Percentiles rank a stretch among this genome's conserved stretches.
Conservation (phyloP, 345 rosid genomes). For the Durio zibethinus region DNA sequence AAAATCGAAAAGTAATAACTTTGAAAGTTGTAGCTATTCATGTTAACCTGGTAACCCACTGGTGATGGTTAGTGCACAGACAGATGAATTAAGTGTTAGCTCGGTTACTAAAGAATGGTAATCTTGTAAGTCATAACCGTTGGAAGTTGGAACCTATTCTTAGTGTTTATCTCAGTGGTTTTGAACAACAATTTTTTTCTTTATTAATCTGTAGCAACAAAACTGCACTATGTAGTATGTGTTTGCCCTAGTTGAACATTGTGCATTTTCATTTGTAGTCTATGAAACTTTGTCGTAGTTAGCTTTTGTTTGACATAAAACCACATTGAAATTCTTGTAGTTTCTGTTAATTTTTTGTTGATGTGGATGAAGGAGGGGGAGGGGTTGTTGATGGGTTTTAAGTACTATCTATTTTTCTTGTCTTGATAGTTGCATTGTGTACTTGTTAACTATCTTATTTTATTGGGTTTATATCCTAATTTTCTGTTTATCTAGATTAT, state of each 20-base stretch:
- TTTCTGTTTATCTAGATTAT: slow-evolving; percentile 47
- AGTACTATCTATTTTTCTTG: neutral
- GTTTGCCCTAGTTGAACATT: neutral
- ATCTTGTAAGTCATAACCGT: neutral
- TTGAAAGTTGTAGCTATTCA: neutral
- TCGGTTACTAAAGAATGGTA: neutral
- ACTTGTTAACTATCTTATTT: neutral
- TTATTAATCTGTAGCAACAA: no score
- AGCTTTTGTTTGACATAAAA: neutral
- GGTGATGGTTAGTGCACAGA: neutral
- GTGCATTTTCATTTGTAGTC: neutral
- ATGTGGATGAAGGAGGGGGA: neutral
- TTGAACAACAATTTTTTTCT: no score
- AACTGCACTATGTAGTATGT: neutral
- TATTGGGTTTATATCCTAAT: neutral
- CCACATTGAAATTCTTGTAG: neutral
- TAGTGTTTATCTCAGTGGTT: neutral
- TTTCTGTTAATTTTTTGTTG: neutral
- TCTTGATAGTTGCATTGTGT: neutral
- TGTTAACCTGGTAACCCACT: neutral
- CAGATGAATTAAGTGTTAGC: neutral
- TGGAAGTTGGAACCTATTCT: neutral
- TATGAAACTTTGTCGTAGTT: neutral
- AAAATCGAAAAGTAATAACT: neutral
- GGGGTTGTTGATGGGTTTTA: neutral